Base-by-base conservation (phyloP, 208 protist species). In the Acanthamoeba castellanii region DNA sequence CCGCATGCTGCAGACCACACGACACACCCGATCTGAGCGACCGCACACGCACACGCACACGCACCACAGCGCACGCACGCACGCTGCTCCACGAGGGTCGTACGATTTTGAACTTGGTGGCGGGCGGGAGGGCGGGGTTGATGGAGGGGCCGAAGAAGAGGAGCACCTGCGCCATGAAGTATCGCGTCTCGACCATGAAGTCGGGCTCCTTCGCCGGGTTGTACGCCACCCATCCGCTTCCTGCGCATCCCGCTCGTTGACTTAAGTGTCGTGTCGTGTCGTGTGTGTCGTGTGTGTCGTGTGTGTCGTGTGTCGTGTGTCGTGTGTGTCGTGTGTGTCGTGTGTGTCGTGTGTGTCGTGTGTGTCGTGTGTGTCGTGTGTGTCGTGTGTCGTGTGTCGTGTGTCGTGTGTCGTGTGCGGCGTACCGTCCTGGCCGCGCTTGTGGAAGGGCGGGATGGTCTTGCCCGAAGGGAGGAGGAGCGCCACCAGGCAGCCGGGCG, bases 151-250 rank as follows among this genome's bases (percentile, higher is more conserved):
- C 76, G 47, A 6, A 22, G 45, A 85, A 85, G 42, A 85, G 9
- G 42, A 85, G 52, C 20, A 85, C 22, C 47, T 85, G 37, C 37
- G 57, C 76, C 2, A 85, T 57, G 45, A 85, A 59, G 76, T 25
- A 50, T 0, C 76, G 16, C 76, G 76, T 85, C 68, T 32, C 68
- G 34, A n/a, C 68, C 30, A 45, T 22, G 45, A 57, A 42, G 42
- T 16, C 27, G 42, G 76, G 76, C 47, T 85, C 76, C 47, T 57
- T 85, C 13, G 34, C 16, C n/a, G 76, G 76, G 45, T 85, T 57
- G 76, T 85, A 85, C 27, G 76, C 76, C 16, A 85, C 27, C 76
- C 76, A 85, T 6, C 76, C 76, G 47, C 76, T 85, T 25, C 76
- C 76, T 85, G 76, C 20, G 22, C 11, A 20, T 32, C 9, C n/a